Base-by-base conservation (phyloP, 1,284 basidiomycete species). In the Vanrija sp. region DNA sequence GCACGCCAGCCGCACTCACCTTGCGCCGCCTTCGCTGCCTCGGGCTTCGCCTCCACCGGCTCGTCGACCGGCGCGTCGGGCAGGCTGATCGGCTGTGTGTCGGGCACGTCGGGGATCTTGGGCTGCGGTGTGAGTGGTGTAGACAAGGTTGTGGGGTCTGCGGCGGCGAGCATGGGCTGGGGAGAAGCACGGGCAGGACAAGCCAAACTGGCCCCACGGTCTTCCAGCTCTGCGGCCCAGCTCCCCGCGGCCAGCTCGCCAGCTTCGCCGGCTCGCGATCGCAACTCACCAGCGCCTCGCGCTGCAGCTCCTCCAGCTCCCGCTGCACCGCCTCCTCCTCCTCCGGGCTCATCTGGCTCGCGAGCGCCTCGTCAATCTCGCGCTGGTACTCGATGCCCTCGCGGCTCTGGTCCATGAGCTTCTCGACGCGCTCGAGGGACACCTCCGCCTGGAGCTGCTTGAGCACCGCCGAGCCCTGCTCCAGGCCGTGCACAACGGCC, bases 361-460 rank as follows among this genome's bases (percentile, higher is more conserved):
- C 83, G 16, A 98, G 80, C 79, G 94, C 85, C 70, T 91, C 87
- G 66, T 89, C 85, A 60, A 98, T 88, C 83, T 98, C 95, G 91
- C 82, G 78, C 74, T 98, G 93, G 75, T 98, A 97, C 58, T 86
- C 91, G 62, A 89, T 82, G 1, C 91, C 95, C 69, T 98, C 95
- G 3, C 85, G 84, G 1, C 94, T 95, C 76, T 95, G 89, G 60
- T 89, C 90, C 78, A 98, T 82, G 49, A 98, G 78, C 69, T 84
- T 87, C 80, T 98, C 95, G n/a, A 98, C 93, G 57, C 82, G 87
- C 70, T 97, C 92, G 5, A 93, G 69, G 62, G 86, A 91, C 83
- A 98, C 86, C 75, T 98, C 93, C 68, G 86, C 86, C 75, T 98
- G 93, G 39, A 98, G 89, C 78, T 95, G 85, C 71, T 89, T 91